phyloP scores from a whole-genome alignment of 1,284 basidiomycete genomes.

The Malassezia dermatis region DNA sequence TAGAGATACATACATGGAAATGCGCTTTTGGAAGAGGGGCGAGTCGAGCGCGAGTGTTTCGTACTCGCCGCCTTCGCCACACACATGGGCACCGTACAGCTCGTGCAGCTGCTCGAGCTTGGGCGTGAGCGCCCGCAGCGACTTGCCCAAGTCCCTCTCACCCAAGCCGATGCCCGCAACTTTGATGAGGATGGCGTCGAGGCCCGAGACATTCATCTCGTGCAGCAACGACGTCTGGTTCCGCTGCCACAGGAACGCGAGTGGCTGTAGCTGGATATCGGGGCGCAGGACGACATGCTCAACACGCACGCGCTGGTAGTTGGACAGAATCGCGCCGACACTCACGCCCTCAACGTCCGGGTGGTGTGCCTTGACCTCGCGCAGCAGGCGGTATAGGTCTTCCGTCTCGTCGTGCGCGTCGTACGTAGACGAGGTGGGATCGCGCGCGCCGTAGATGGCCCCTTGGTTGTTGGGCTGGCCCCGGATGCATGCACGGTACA shows the following conservation, averaged over 20 bases:
- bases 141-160: constrained; percentile 65
- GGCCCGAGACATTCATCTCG: constrained; percentile 72
- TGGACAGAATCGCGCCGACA: constrained; percentile 91
- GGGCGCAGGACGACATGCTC: constrained; percentile 65
- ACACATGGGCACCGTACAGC: constrained; percentile 81
- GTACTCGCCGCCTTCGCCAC: constrained; percentile 97
- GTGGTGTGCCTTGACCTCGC: constrained; percentile 58
- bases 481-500: constrained; percentile 68
- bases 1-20: constrained; percentile 57
- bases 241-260: constrained; percentile 90
- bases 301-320: constrained; percentile 90
- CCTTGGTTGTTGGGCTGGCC: constrained; percentile 73
- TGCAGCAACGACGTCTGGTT: constrained; percentile 70
- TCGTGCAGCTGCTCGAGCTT: constrained; percentile 64
- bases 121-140: constrained; percentile 63
- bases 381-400: constrained; percentile 72
- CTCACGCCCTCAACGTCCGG: constrained; percentile 79
- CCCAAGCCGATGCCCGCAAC: constrained; percentile 86
- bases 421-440: constrained; percentile 47
- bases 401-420: constrained; percentile 80
- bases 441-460: constrained; percentile 65
- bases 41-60: constrained; percentile 85
- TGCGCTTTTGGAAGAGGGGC: constrained; percentile 70
- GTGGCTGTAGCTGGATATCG: constrained; percentile 64
- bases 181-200: constrained; percentile 83